Evolutionary conservation across 371 early-diverging fungal species (phyloP).

Genomic region (Batkoa obscura): DNA sequence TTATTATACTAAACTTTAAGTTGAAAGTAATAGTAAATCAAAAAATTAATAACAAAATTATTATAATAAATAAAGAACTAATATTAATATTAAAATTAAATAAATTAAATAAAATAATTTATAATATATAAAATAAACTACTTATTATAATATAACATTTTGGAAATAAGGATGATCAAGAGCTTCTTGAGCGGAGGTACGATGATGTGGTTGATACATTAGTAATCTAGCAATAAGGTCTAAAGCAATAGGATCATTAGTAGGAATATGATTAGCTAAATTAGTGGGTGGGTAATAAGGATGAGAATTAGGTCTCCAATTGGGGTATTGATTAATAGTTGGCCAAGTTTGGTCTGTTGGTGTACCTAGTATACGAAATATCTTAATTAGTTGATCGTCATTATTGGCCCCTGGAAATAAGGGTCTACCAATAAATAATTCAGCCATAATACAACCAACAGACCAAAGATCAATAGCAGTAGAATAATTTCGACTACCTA

Average conservation of each 20-base stretch:
- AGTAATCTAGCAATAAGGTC: constrained; percentile 29
- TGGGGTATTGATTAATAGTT: constrained; percentile 65
- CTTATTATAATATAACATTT: too few relatives aligned
- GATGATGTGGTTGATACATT: constrained; percentile 50
- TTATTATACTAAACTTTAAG: too few relatives aligned
- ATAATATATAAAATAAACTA: too few relatives aligned
- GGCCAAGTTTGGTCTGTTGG: constrained; percentile 78
- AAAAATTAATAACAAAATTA: too few relatives aligned
- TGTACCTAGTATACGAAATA: constrained; percentile 77
- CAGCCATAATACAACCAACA: constrained; percentile 95
- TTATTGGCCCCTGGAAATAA: constrained; percentile 90
- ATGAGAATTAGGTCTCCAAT: constrained; percentile 44
- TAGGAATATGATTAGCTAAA: constrained; percentile 45
- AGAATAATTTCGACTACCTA: constrained; percentile 88
- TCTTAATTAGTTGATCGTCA: constrained; percentile 74
- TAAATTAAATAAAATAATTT: too few relatives aligned
- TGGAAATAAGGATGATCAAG: constrained; percentile 10
- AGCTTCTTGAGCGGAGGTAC: constrained; percentile 63
- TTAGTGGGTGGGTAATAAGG: constrained; percentile 45
- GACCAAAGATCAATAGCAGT: constrained; percentile 99
- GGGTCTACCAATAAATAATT: constrained; percentile 83
- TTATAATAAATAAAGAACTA: too few relatives aligned
- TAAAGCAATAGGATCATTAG: not conserved
- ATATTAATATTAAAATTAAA: too few relatives aligned
- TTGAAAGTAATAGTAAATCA: too few relatives aligned